Base-by-base conservation (phyloP, 2,329 filamentous ascomycete genomes). In the Pseudogymnoascus sp. region DNA sequence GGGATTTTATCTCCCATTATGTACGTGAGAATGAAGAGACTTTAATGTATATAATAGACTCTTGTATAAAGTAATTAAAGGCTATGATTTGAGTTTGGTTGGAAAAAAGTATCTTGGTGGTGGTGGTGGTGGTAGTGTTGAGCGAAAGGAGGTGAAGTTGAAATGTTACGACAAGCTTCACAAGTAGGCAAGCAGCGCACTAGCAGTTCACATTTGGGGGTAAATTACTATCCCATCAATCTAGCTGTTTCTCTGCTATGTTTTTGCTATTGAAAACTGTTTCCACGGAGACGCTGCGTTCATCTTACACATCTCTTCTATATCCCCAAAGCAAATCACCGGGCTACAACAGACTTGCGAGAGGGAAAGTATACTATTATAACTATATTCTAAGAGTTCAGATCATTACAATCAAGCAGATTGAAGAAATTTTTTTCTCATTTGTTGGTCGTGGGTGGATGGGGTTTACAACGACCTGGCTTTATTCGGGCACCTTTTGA, bases 401-500 rank as follows among this genome's bases (percentile, higher is more conserved):
- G 5, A 6, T 5, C 5, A 31, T 16, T 31, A 31, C 8, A 11
- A 56, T 56, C 5, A 31, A 18, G n/a, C 10, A 3, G 14, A 2
- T 34, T 56, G 8, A 34, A 34, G 7, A 16, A 11, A 14, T 56
- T 11, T 4, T 56, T 5, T 31, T 56, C 25, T 12, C 7, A 18
- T 34, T 56, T 31, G 46, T 6, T 31, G 46, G 46, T 56, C 28
- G 23, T 31, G 25, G 46, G n/a, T 18, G 25, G 25, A 12, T 11
- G 46, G 25, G 18, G 4, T 31, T 56, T 31, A 3, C 10, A 12
- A 18, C 21, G n/a, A 2, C n/a, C 8, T 56, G 25, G 25, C 46
- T 56, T 56, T 56, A 56, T 56, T 56, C 46, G 8, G n/a, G 4
- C 46, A 10, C 46, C 25, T 56, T 56, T 56, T 56, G 46, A 56